Base-by-base conservation (phyloP, 2,329 filamentous ascomycete species). In the Fusarium xylarioides region DNA sequence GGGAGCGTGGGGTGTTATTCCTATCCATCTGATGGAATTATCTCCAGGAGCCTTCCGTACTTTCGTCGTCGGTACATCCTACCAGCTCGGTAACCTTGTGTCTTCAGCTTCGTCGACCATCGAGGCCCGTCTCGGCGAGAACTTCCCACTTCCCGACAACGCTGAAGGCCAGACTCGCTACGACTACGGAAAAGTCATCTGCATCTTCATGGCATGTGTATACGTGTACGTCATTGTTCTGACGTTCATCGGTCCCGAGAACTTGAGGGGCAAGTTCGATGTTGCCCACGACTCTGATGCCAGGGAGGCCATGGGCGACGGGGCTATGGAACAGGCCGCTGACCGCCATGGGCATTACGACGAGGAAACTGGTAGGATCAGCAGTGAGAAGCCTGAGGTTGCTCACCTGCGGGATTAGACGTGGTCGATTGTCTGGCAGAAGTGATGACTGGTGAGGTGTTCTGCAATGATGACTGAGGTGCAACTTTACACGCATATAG, bases 171-270 rank as follows among this genome's bases (percentile, higher is more conserved):
- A 82, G 37, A 80, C 82, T 52, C 85, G 92, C 7, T 94, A 92
- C 80, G 84, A 93, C 66, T 97, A 97, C 75, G 94, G 93, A 43
- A 91, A 91, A 75, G 94, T 97, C 15, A 95, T 97, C 72, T 94
- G 91, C 79, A 96, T 97, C 78, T 97, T 97, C 82, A 95, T 97
- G 92, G 95, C 87, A 2, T 94, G 92, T 74, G 94, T 97, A 2
- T 97, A 88, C 75, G 86, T 78, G 32, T 91, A 90, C 67, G 84
- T 89, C n/a, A 85, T 91, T 42, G 3, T 90, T 11, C 79, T 94
- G 61, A 91, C 91, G 0, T 80, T 93, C 15, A 47, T 93, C 7
- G 92, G 92, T 0, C 88, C 88, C 2, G 88, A 90, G 81, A 84
- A 87, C 65, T 77, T 89, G 59, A 79, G 82, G 38, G 83, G 85